phyloP scores from a whole-genome alignment of 768 basidiomycete genomes.

The Tulasnella sp. region DNA sequence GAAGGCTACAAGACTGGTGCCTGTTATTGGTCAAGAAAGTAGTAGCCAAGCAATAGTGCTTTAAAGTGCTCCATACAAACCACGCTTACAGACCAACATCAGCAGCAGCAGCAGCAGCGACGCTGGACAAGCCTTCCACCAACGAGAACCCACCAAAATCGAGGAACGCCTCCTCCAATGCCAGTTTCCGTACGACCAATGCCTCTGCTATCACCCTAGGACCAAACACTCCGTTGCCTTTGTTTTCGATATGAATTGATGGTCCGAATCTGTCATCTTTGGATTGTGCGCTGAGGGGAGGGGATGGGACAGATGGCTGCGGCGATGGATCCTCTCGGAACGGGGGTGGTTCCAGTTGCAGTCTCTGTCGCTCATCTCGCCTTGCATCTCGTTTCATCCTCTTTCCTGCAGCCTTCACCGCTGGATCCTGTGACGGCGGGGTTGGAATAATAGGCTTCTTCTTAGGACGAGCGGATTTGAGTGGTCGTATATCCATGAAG shows the following conservation, averaged over 20 bases:
- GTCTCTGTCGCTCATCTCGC: conserved; percentile 4
- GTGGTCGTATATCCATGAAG: background rate
- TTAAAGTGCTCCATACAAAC: too few relatives aligned
- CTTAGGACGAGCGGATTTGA: conserved; percentile 2
- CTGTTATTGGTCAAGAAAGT: too few relatives aligned
- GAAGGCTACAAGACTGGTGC: too few relatives aligned
- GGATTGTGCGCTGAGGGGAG: background rate
- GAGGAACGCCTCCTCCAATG: conserved; percentile 61
- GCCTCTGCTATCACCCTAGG: conserved; percentile 70
- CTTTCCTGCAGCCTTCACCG: conserved; percentile 11
- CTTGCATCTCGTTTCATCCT: conserved; percentile 5
- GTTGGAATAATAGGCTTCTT: conserved; percentile 8
- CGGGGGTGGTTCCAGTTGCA: background rate
- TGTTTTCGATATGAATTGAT: background rate
- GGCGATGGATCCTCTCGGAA: background rate
- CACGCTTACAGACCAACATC: too few relatives aligned
- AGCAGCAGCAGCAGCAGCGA: too few relatives aligned
- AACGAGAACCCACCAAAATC: conserved; percentile 14
- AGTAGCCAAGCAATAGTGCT: too few relatives aligned
- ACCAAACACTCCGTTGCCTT: conserved; percentile 21
- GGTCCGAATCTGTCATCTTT: background rate
- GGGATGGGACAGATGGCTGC: background rate
- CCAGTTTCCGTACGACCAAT: conserved; percentile 66
- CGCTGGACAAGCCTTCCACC: too few relatives aligned
- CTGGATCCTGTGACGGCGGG: conserved; percentile 7